Percentiles rank a stretch among this genome's conserved stretches.
phyloP scores from a whole-genome alignment of 768 basidiomycete species.

The Mycena belliarum region DNA sequence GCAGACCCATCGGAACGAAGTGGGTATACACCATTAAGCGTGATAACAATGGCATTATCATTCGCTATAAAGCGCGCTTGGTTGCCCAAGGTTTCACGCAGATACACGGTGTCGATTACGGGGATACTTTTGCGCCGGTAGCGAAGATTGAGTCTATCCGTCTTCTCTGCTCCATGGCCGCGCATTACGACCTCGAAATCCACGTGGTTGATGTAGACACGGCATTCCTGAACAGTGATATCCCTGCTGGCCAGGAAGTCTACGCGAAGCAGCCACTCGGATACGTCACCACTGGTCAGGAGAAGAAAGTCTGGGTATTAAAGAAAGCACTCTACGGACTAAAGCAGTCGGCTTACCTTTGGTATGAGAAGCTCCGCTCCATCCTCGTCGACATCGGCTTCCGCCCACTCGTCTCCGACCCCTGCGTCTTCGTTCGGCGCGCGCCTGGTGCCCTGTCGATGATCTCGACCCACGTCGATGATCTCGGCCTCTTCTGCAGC shows the following conservation, averaged over 20 bases:
- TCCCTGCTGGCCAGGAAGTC: neutral
- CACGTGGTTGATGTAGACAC: neutral
- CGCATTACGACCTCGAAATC: neutral
- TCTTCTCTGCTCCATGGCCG: neutral
- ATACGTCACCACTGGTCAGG: neutral
- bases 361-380: neutral
- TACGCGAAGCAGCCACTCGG: neutral
- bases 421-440: neutral
- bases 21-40: conserved; percentile 1
- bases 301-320: neutral
- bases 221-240: neutral
- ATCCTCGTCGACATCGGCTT: neutral
- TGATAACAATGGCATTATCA: neutral
- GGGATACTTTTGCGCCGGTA: neutral
- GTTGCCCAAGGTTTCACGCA: conserved; percentile 3
- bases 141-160: neutral
- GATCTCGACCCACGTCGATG: neutral
- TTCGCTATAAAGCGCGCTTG: neutral
- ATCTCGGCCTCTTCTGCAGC: neutral
- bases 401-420: neutral
- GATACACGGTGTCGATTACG: neutral
- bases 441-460: too few species aligned
- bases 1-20: neutral
- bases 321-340: neutral
- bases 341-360: neutral